Conservation (phyloP, 768 basidiomycete species). For the Thelephora ganbajun region DNA sequence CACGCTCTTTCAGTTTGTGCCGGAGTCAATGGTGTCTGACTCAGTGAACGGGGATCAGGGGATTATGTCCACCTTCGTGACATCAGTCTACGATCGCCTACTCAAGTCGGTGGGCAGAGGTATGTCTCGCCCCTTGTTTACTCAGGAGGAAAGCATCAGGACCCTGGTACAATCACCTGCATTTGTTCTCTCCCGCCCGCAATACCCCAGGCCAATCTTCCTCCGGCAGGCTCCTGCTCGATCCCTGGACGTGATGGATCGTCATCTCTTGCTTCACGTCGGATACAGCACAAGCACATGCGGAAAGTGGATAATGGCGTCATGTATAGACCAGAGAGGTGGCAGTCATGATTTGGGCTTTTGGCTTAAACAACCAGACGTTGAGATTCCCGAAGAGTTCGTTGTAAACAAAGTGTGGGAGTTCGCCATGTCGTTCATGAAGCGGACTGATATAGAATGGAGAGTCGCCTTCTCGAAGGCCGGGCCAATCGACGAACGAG, state of each 20-base stretch:
- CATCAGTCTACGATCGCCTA: constrained; percentile 62
- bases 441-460: constrained; percentile 67
- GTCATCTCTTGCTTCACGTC: constrained; percentile 58
- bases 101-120: constrained; percentile 43
- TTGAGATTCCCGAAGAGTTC: constrained; percentile 29
- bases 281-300: constrained; percentile 56
- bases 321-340: constrained; percentile 66
- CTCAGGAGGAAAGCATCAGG: constrained; percentile 24
- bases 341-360: constrained; percentile 58
- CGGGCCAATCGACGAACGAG: constrained; percentile 41
- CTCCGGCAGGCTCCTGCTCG: constrained; percentile 23
- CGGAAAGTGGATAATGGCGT: constrained; percentile 66
- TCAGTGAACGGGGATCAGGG: constrained; percentile 29
- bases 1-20: constrained; percentile 60
- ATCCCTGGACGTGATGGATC: constrained; percentile 37
- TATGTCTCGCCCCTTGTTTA: constrained; percentile 39
- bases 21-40: constrained; percentile 43
- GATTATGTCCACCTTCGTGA: constrained; percentile 35
- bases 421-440: constrained; percentile 48
- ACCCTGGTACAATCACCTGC: constrained; percentile 50
- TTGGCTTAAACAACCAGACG: constrained; percentile 43
- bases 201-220: constrained; percentile 21
- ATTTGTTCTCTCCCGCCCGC: constrained; percentile 35
- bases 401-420: constrained; percentile 54
- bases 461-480: constrained; percentile 58